phyloP scores from a whole-genome alignment of 495 filamentous ascomycete genomes.

The Penicillium angulare region DNA sequence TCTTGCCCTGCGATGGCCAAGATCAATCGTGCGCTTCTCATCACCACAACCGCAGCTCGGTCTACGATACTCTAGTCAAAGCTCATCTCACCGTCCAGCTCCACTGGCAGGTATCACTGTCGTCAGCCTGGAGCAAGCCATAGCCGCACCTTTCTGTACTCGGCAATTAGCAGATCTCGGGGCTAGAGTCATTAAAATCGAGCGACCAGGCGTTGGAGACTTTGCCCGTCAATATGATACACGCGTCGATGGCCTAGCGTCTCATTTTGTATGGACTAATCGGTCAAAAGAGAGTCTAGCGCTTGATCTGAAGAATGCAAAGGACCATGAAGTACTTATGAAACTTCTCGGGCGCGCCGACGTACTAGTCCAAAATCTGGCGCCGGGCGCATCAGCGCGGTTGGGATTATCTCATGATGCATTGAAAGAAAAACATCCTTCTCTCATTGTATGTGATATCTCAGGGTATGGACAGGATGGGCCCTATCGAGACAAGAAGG shows the following conservation, averaged over 20 bases:
- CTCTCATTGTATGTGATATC: constrained; percentile 53
- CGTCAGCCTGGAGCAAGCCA: constrained; percentile 53
- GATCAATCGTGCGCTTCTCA: too few relatives aligned
- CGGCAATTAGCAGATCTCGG: constrained; percentile 52
- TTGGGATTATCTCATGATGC: constrained; percentile 45
- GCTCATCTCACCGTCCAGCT: constrained; percentile 9
- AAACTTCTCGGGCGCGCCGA: constrained; percentile 44
- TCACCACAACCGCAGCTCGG: neutral
- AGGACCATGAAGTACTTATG: constrained; percentile 43
- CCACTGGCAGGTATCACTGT: constrained; percentile 49
- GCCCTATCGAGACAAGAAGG: constrained; percentile 53
- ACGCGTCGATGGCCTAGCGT: constrained; percentile 45
- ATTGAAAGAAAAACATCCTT: constrained; percentile 37
- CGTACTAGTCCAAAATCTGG: constrained; percentile 53
- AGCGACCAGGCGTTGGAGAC: constrained; percentile 47
- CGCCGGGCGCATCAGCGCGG: constrained; percentile 46
- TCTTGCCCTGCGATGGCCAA: neutral
- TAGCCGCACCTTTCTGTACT: constrained; percentile 53
- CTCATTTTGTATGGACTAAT: constrained; percentile 55
- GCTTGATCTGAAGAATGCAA: constrained; percentile 43
- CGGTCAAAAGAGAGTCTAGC: constrained; percentile 52
- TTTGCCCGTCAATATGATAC: constrained; percentile 52
- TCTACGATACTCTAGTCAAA: constrained; percentile 9
- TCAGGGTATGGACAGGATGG: constrained; percentile 51
- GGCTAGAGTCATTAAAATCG: constrained; percentile 53